Evolutionary conservation across 73 alveolate genomes (phyloP).

Genomic region (Paramecium pentaurelia): DNA sequence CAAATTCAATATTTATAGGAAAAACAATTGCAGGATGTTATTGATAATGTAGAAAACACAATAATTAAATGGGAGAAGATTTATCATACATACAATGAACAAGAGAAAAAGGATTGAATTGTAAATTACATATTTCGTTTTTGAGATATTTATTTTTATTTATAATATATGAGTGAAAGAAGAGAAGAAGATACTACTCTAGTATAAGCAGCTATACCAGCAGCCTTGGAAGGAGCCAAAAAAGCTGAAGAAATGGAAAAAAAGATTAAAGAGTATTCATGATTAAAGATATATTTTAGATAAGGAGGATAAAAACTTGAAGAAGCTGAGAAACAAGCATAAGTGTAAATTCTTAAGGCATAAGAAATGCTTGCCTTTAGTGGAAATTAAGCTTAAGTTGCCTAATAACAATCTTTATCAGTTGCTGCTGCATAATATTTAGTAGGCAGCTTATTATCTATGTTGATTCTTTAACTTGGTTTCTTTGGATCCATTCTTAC

Average conservation of each 20-base stretch:
- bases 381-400: not conserved
- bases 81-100: not conserved
- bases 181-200: conserved; percentile 4
- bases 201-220: not conserved
- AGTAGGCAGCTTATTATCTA: not conserved
- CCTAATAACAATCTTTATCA: not conserved
- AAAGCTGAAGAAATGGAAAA: not conserved
- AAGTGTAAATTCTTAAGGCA: not conserved
- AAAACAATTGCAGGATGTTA: not conserved
- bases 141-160: not conserved
- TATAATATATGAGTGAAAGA: not conserved
- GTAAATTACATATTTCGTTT: not conserved
- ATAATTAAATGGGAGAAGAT: conserved; percentile 30
- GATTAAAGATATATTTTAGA: not conserved
- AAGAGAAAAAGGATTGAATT: not conserved
- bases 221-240: not conserved
- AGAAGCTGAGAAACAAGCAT: not conserved
- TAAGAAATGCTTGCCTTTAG: not conserved
- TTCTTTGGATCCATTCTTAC: conserved; percentile 9
- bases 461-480: conserved; percentile 6
- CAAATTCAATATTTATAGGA: not conserved
- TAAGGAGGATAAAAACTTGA: not conserved
- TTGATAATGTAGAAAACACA: conserved; percentile 27
- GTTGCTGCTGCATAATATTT: conserved; percentile 17
- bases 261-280: not conserved